phyloP scores from a whole-genome alignment of 495 filamentous ascomycete species.

The Durotheca rogersii region DNA sequence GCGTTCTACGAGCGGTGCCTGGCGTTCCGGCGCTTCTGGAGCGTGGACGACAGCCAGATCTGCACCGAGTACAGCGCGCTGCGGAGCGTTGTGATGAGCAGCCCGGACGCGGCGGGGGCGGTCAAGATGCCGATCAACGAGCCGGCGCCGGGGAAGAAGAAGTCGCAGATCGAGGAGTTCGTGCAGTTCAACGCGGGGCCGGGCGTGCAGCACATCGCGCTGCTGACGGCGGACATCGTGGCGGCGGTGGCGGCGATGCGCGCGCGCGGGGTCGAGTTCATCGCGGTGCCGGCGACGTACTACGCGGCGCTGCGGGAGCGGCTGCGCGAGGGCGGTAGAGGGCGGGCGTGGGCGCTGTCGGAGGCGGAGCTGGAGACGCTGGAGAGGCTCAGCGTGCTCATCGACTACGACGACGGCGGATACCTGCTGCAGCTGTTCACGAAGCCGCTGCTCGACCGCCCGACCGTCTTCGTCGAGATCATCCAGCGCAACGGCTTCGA shows the following conservation, averaged over 20 bases:
- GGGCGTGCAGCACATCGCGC: constrained; percentile 89
- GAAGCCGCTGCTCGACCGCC: constrained; percentile 88
- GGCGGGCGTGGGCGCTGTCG: constrained; percentile 54
- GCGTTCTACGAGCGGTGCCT: constrained; percentile 86
- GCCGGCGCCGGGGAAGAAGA: constrained; percentile 80
- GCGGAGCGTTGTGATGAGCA: constrained; percentile 83
- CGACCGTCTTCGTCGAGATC: constrained; percentile 92
- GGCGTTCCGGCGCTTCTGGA: constrained; percentile 95
- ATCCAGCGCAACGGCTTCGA: constrained; percentile 85
- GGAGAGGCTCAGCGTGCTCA: constrained; percentile 73
- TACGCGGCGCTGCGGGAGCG: constrained; percentile 73
- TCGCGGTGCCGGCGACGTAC: constrained; percentile 77
- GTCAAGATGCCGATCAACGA: constrained; percentile 99
- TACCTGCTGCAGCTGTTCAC: constrained; percentile 87
- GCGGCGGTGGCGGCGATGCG: constrained; percentile 69
- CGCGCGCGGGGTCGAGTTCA: constrained; percentile 83
- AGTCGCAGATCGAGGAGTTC: constrained; percentile 91
- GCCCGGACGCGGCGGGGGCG: constrained; percentile 56
- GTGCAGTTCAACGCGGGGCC: constrained; percentile 82
- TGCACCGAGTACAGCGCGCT: constrained; percentile 87
- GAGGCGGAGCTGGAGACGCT: constrained; percentile 73
- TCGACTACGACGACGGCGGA: constrained; percentile 88
- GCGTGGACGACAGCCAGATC: constrained; percentile 82
- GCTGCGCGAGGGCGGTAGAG: constrained; percentile 57
- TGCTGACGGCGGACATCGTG: constrained; percentile 78